Evolutionary conservation across 768 basidiomycete genomes (phyloP).

Genomic region (Lactarius sanguifluus): DNA sequence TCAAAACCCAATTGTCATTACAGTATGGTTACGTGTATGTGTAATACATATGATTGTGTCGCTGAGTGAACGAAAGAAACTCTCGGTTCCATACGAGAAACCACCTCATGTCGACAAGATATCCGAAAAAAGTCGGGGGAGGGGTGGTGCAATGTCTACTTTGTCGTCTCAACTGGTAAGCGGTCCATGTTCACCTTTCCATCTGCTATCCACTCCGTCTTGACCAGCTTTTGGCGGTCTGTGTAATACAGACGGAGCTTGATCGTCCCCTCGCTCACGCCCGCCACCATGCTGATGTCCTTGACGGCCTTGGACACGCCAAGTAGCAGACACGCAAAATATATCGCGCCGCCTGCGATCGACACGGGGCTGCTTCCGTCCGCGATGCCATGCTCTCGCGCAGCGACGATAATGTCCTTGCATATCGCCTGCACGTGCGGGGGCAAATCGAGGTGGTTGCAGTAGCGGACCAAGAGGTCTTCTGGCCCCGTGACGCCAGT

Average conservation of each 20-base stretch:
- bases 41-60: conserved; percentile 1
- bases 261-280: conserved; percentile 96
- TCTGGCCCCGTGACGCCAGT: conserved; percentile 64
- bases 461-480: conserved; percentile 87
- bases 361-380: conserved; percentile 95
- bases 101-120: not conserved
- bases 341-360: conserved; percentile 97
- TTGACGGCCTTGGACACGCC: conserved; percentile 71
- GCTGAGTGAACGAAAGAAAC: not conserved
- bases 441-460: conserved; percentile 87
- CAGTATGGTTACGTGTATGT: not conserved
- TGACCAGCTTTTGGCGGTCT: conserved; percentile 76
- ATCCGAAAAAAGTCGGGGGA: not conserved
- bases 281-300: conserved; percentile 88
- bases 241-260: conserved; percentile 75
- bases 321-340: conserved; percentile 84
- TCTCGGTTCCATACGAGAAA: not conserved
- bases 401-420: conserved; percentile 75
- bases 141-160: conserved; percentile 5
- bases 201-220: conserved; percentile 81
- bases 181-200: conserved; percentile 60
- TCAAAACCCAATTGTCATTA: not conserved
- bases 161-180: conserved; percentile 37
- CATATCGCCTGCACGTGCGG: conserved; percentile 81
- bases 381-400: conserved; percentile 81